Base-by-base conservation (phyloP, 2,329 filamentous ascomycete genomes). In the Alternaria postmessia region DNA sequence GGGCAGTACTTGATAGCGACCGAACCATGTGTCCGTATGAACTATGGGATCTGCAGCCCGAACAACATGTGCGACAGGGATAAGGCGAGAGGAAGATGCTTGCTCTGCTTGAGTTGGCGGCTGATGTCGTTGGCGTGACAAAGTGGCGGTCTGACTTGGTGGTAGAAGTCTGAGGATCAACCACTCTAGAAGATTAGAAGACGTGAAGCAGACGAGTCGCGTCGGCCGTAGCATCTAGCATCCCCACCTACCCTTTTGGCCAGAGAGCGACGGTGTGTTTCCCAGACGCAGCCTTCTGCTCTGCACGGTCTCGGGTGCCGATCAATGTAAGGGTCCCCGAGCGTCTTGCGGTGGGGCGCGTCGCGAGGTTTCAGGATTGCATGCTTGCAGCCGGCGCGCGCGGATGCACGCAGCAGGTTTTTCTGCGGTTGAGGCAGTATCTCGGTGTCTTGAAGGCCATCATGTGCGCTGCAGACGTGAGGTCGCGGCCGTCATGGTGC, bases 171-270 rank as follows among this genome's bases (percentile, higher is more conserved):
- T 28, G 49, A 18, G 11, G 32, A 41, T 38, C 49, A 51, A 22
- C 24, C 20, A 22, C 32, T 51, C 34, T 41, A 51, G 49, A 51
- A 41, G 49, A 51, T 18, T 24, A 30, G 28, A 11, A 30, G 28
- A 30, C 9, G 28, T 11, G 39, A 49, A 49, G 46, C 46, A 49
- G 32, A 12, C 30, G 32, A 49, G 22, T 49, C 46, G 46, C 30
- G 20, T 49, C 46, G 46, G 30, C 12, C 46, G 30, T 49, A 14
- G 30, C 34, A 49, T 49, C 30, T 36, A n/a, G 30, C 46, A 49
- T 58, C 51, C 51, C 56, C 56, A 59, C 51, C 51, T 59, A 42
- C 56, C 36, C 51, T 59, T 54, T 59, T 52, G 28, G 53, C 38
- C 42, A 24, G 44, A 20, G 43, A 41, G 53, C 53, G 53, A 55